These are phyloP conservation scores for Amniculicola lignicola DNA, from an alignment of 495 filamentous ascomycete genomes.

Conservation along the genomic window DNA sequence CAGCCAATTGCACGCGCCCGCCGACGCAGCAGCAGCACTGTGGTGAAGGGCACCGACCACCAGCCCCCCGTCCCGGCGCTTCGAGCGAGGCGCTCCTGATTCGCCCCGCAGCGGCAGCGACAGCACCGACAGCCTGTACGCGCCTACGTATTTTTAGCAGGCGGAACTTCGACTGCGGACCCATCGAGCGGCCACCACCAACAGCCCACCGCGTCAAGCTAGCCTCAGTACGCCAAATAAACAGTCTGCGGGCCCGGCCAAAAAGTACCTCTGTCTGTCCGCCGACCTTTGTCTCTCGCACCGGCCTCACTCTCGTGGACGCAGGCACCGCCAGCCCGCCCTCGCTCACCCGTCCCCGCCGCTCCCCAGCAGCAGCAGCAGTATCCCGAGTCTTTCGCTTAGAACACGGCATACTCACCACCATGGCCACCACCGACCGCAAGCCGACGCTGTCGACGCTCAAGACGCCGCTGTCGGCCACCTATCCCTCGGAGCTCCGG, in stretches of 20 bases:
- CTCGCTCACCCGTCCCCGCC: conserved; percentile 10
- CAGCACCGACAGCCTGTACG: conserved; percentile 10
- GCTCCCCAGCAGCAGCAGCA: neutral
- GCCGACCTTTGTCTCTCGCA: conserved; percentile 9
- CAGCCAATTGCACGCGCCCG: conserved; percentile 31
- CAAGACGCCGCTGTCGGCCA: conserved; percentile 71
- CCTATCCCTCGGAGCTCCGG: conserved; percentile 74
- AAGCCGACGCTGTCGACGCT: conserved; percentile 70
- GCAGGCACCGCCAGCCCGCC: conserved; percentile 19
- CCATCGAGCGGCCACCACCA: conserved; percentile 24
- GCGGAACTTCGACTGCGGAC: conserved; percentile 12
- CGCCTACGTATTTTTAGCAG: conserved; percentile 29
- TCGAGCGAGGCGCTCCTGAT: conserved; percentile 12
- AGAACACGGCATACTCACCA: conserved; percentile 14
- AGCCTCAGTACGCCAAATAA: conserved; percentile 21
- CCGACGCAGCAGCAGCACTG: neutral
- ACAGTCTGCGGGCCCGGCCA: conserved; percentile 19
- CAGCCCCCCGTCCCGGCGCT: conserved; percentile 7
- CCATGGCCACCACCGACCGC: conserved; percentile 38
- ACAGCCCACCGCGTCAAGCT: conserved; percentile 18
- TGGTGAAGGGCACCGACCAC: neutral
- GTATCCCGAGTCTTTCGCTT: conserved; percentile 27
- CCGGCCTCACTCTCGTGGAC: conserved; percentile 11
- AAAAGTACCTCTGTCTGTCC: conserved; percentile 23
- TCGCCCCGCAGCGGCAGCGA: no score